phyloP scores from a whole-genome alignment of 148 eudicot genomes.

The Rhododendron kiyosumense region DNA sequence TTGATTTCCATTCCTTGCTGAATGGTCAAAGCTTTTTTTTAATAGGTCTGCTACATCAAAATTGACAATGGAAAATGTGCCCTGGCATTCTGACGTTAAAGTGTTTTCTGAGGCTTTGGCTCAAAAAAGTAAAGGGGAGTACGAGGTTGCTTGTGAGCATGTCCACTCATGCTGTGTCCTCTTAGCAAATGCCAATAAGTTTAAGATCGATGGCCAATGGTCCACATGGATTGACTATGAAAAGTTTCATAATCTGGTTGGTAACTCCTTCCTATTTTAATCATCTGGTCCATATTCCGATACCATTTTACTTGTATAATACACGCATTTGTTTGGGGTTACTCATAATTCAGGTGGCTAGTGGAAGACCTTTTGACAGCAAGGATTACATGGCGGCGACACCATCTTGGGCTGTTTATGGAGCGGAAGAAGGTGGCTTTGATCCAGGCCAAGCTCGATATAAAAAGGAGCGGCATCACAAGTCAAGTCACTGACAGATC shows the following conservation, averaged over 20 bases:
- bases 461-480: conserved; percentile 82
- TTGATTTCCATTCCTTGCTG: background rate
- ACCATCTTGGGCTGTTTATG: conserved; percentile 95
- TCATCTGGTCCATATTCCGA: background rate
- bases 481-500: conserved; percentile 26
- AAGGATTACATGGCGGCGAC: conserved; percentile 81
- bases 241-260: conserved; percentile 91
- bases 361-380: conserved; percentile 72
- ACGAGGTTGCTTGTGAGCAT: conserved; percentile 98
- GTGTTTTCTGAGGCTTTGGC: conserved; percentile 90
- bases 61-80: conserved; percentile 99
- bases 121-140: conserved; percentile 69
- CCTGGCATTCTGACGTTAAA: conserved; percentile 98
- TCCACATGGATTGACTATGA: conserved; percentile 98
- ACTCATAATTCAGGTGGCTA: conserved; percentile 58
- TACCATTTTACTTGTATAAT: background rate
- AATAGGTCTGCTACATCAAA: conserved; percentile 91
- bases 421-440: conserved; percentile 93
- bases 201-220: conserved; percentile 88
- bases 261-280: conserved; percentile 12
- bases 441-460: conserved; percentile 78
- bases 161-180: conserved; percentile 97
- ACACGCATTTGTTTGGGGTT: background rate
- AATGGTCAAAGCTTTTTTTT: conserved; percentile 2
- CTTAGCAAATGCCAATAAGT: conserved; percentile 74